Evolutionary conservation across 108 stramenopile species (phyloP), one percentile per base, ranked within the genome.

Genomic region (Cylindrotheca fusiformis): DNA sequence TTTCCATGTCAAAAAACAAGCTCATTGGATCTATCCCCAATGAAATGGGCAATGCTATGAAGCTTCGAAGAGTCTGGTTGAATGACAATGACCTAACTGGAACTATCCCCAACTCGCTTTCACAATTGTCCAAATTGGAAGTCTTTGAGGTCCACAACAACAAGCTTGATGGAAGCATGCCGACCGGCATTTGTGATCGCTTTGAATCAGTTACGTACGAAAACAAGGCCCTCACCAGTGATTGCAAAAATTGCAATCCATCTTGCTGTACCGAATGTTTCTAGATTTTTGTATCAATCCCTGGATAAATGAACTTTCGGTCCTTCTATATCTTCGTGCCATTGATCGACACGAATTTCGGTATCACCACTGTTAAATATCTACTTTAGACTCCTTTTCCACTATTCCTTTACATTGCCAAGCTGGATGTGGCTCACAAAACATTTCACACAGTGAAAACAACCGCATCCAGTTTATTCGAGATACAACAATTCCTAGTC

Each of bases 121-220:
- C 50, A 12, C 71, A 71, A 12, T 69, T 87, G 60, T 19, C 45
- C 2, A 67, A 75, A 32, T 61, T 86, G 48, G 74, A 83, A 68
- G 77, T 83, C 30, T 21, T 77, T 20, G 78, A 79, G 63, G 32
- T 80, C 0, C 74, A 78, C 24, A 68, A 65, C n/a, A 92, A 92
- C 63, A 56, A 87, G 1, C 47, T 92, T 19, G 55, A 21, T 14
- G 80, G 80, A 28, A 32, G 29, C 45, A 76, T 80, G 75, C 84
- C 84, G 10, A 24, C 56, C 19, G 68, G 72, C 1, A 52, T 81
- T 3, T 83, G 82, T 60, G 29, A 49, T 27, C 52, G 45, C 52
- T 41, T 83, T 41, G 22, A 57, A 18, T 49, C 22, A 4, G 30
- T 72, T 1, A 59, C 31, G 12, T 83, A 83, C 44, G 63, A 68